Base-by-base conservation (phyloP, 78 protist species). In the Guillardia theta region DNA sequence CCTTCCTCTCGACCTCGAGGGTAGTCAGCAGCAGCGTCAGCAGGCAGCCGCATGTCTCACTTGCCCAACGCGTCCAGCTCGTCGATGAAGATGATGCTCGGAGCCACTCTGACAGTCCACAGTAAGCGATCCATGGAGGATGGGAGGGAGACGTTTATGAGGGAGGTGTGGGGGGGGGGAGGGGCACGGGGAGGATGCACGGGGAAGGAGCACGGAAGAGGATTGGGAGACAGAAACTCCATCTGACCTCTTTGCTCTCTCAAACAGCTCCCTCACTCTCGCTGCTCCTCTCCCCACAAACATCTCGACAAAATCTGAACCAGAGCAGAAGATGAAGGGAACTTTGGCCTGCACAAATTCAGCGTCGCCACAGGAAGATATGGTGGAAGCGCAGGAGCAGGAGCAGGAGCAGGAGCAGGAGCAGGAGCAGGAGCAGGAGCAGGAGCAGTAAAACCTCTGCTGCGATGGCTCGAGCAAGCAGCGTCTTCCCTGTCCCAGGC, bases 401-500 rank as follows among this genome's bases (percentile, higher is more conserved):
- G 15, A 15, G 58, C 10, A 15, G 58, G 15, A 50, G 58, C 10
- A 19, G 15, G 58, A 50, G 58, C 30, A 50, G 15, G 58, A 50
- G 58, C 10, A 50, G 58, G 58, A 50, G 58, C 30, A 15, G 58
- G 58, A 15, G 30, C 30, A 50, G 10, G 58, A 50, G 58, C 10
- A 10, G 58, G 58, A 15, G 27, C 39, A 58, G 70, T 27, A 6
- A 58, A 0, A 99, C 98, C 97, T 99, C 99, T 6, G 99, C 99
- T 0, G 95, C 95, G 88, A 94, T 92, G 4, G 98, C 99, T 18
- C 97, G 97, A 0, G 99, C 99, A 33, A 98, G 64, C 58, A 98
- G 94, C 12, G 99, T 98, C 95, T 98, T 98, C 48, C 99, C 99
- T 0, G 98, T 97, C 8, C 99, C 99, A 18, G 99, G 99, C 37